Evolutionary conservation across 1,284 basidiomycete species (phyloP).

Genomic region (Thecaphora thlaspeos): DNA sequence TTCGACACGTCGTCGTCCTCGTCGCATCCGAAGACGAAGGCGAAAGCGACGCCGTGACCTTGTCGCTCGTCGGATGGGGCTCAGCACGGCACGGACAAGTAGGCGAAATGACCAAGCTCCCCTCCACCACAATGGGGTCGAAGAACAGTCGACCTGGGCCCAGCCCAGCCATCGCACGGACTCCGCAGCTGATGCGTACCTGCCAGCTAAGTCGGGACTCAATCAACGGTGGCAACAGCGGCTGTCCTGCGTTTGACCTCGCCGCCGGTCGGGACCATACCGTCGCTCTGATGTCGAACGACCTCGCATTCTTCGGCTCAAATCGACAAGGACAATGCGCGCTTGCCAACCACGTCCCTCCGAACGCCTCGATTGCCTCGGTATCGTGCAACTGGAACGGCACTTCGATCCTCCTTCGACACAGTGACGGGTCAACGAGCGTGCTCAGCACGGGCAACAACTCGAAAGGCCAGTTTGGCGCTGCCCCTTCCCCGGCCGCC

Average conservation of each 20-base stretch:
- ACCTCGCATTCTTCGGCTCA: conserved; percentile 13
- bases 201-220: conserved; percentile 1
- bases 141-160: conserved; percentile 14
- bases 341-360: background rate
- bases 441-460: conserved; percentile 24
- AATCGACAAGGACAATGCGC: conserved; percentile 15
- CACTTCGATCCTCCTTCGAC: conserved; percentile 9
- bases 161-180: conserved; percentile 7
- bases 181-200: conserved; percentile 23
- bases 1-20: conserved; percentile 14
- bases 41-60: background rate
- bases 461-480: conserved; percentile 22
- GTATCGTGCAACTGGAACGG: conserved; percentile 34
- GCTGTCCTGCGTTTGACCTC: conserved; percentile 10
- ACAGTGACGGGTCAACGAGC: background rate
- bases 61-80: conserved; percentile 25
- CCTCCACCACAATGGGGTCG: background rate
- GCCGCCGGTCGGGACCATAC: conserved; percentile 24
- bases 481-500: background rate
- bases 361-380: background rate
- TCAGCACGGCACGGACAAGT: conserved; percentile 29
- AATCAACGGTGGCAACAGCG: background rate
- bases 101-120: background rate
- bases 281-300: conserved; percentile 5
- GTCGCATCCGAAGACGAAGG: conserved; percentile 2